Base-by-base conservation (phyloP, 164 flowering plant genomes). In the Vitis vinifera region DNA sequence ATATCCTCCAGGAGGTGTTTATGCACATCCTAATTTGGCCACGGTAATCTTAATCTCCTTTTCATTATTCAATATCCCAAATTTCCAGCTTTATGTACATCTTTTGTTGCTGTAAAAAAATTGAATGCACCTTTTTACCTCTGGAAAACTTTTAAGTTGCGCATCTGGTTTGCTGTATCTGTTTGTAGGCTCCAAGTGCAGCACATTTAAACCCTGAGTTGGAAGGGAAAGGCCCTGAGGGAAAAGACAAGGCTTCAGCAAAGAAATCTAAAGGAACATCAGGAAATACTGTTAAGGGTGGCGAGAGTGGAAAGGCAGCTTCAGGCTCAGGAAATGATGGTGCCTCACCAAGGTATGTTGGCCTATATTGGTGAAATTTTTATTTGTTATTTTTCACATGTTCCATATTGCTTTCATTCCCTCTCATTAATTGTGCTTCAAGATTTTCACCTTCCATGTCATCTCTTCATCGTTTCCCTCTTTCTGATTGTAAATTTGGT, bases 281-380 rank as follows among this genome's bases (percentile, higher is more conserved):
- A 37, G 90, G 82, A 75, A 78, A 76, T 69, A 27, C 71, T 49
- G 79, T 83, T 75, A 92, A 90, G 76, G 84, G 80, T 74, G 86
- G 79, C 59, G 97, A 89, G 67, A 77, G 79, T 81, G 92, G 80
- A 62, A 92, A 85, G 66, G 89, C 82, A 31, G 79, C 86, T 79
- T 89, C 94, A 17, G 91, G 96, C 70, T 93, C 97, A 37, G 94
- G 91, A 79, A 89, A 91, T 83, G 99, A 91, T 79, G 93, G 85
- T 62, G 86, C 78, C 51, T 89, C 97, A 51, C 93, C 81, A 74
- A 91, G 99, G 99, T 95, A 52, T 19, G 19, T 55, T 15, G n/a
- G 8, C 23, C 19, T 12, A 10, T 8, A 6, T 51, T 27, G 19
- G 51, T 16, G 51, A 10, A 60, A 48, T 19, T 51, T 68, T 16